Evolutionary conservation across 2,329 filamentous ascomycete species (phyloP).

Genomic region (Lomentospora prolificans): DNA sequence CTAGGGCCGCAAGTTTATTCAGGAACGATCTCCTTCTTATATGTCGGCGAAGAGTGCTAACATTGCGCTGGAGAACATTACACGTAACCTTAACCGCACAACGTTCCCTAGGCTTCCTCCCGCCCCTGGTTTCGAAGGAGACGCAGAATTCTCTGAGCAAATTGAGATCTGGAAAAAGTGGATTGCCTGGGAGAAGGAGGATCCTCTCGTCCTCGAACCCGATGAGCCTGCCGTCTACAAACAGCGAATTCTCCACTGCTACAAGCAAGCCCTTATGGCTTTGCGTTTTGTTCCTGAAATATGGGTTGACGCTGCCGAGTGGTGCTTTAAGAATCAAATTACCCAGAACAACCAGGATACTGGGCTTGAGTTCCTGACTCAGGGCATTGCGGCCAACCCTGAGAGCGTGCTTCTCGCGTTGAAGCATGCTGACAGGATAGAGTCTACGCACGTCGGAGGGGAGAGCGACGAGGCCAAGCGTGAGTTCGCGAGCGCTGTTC

Average conservation of each 20-base stretch:
- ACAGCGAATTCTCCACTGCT: conserved; percentile 75
- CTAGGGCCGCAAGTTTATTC: conserved; percentile 84
- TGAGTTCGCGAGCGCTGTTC: conserved; percentile 66
- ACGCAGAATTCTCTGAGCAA: conserved; percentile 74
- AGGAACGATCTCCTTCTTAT: conserved; percentile 85
- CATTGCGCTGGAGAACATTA: conserved; percentile 83
- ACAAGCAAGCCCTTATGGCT: conserved; percentile 89
- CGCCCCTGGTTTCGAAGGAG: conserved; percentile 74
- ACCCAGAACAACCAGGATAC: conserved; percentile 46
- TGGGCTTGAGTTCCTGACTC: conserved; percentile 67
- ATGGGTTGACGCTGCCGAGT: conserved; percentile 91
- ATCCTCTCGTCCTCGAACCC: conserved; percentile 74
- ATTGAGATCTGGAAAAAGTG: conserved; percentile 86
- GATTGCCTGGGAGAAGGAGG: conserved; percentile 92
- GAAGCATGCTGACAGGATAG: conserved; percentile 79
- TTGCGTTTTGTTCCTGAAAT: conserved; percentile 91
- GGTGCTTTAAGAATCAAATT: conserved; percentile 73
- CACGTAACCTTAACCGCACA: conserved; percentile 62
- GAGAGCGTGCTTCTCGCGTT: conserved; percentile 87
- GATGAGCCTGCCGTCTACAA: conserved; percentile 71
- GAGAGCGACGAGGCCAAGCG: conserved; percentile 67
- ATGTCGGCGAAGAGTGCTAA: conserved; percentile 93
- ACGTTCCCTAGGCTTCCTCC: conserved; percentile 77
- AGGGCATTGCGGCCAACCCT: conserved; percentile 81
- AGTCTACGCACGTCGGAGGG: conserved; percentile 65